These are phyloP conservation scores for Nemania diffusa DNA, from an alignment of 2,329 filamentous ascomycete species.

Conservation along the genomic window DNA sequence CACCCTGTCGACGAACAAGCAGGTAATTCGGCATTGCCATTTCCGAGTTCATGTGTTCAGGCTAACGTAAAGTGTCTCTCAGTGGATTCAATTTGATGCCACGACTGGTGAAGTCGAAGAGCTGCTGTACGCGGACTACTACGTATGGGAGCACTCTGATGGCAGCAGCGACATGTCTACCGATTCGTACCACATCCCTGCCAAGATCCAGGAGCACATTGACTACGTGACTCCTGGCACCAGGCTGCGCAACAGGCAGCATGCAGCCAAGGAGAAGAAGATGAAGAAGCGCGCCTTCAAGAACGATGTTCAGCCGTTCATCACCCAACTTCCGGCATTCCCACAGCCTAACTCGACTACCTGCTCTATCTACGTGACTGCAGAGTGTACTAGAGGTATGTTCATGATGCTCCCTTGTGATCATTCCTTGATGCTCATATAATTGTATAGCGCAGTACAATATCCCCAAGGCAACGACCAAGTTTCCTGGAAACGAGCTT, in stretches of 20 bases:
- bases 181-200: conserved; percentile 42
- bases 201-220: conserved; percentile 41
- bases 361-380: conserved; percentile 41
- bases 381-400: conserved; percentile 42
- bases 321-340: conserved; percentile 34
- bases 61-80: conserved; percentile 18
- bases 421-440: conserved; percentile 8
- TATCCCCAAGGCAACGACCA: conserved; percentile 38
- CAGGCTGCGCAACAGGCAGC: conserved; percentile 33
- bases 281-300: conserved; percentile 38
- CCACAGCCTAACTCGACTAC: conserved; percentile 41
- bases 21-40: conserved; percentile 26
- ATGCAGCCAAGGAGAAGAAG: conserved; percentile 28
- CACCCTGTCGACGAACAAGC: conserved; percentile 43
- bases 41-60: background rate
- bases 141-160: conserved; percentile 49
- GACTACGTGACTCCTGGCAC: conserved; percentile 45
- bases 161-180: conserved; percentile 38
- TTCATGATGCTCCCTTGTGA: conserved; percentile 25
- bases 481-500: conserved; percentile 40
- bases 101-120: conserved; percentile 49
- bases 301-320: conserved; percentile 34
- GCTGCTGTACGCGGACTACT: conserved; percentile 51
- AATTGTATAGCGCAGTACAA: conserved; percentile 37
- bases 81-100: conserved; percentile 54